Base-by-base conservation (phyloP, 1,284 basidiomycete species). In the Stygiomarasmius scandens region DNA sequence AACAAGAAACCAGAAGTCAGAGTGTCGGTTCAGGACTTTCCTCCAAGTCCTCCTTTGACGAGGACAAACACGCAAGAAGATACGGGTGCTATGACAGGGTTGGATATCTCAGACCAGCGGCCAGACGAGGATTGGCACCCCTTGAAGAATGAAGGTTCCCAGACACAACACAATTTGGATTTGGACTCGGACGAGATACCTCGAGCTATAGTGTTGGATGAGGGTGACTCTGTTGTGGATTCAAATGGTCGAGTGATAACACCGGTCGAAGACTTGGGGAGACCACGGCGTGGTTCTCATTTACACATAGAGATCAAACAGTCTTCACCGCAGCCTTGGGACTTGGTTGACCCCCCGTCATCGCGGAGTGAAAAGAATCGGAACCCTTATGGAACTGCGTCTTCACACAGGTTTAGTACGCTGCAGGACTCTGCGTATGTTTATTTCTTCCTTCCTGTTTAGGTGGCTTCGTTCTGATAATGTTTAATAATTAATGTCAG, bases 271-370 rank as follows among this genome's bases (percentile, higher is more conserved):
- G 49, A 50, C n/a, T 19, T 16, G n/a, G 48, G 3, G 11, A n/a
- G 24, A 19, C 12, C 24, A 14, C 55, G 20, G 23, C 51, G 41
- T 25, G 41, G 45, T 20, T 57, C 55, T 12, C 51, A 52, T 41
- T 46, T 52, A 29, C 55, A 48, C 16, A 43, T 57, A 23, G 49
- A 57, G 32, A 43, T 52, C 24, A 50, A 52, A 20, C 54, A 38
- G 10, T 3, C 77, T 22, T 79, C 83, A 24, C 82, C 84, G 20
- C 80, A 81, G 60, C 80, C 80, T 22, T 89, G 87, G 86, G 87
- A 87, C 50, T 69, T 78, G 36, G 66, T 78, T n/a, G 75, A 77
- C 32, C 81, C 80, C 6, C 80, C 82, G 19, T 67, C 72, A 20
- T 74, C 69, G 36, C 72, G 76, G 52, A 75, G 70, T 25, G 56